Conservation (phyloP, 768 basidiomycete species). For the Suillus hirtellus region DNA sequence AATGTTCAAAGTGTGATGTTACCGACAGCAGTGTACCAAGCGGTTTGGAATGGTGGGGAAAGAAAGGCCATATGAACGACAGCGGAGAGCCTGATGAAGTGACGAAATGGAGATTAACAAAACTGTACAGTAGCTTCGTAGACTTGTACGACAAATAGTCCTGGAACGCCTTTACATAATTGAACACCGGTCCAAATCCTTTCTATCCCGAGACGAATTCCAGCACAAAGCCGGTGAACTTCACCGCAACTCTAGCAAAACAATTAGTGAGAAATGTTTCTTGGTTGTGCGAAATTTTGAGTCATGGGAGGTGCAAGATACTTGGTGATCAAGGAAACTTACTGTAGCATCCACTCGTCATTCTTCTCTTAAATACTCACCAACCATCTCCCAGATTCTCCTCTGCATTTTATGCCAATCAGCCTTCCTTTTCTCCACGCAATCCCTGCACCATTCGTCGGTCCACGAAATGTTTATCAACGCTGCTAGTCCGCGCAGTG, state of each 20-base stretch:
- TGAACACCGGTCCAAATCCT: background rate
- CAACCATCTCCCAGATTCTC: background rate
- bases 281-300: background rate
- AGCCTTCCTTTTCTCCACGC: constrained; percentile 12
- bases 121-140: no score
- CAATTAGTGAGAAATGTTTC: background rate
- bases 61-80: background rate
- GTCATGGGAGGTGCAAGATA: background rate
- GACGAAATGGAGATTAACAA: background rate
- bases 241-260: background rate
- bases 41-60: background rate
- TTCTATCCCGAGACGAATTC: background rate
- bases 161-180: background rate
- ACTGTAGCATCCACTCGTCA: background rate
- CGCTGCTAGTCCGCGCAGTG: constrained; percentile 34
- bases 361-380: background rate
- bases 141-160: background rate
- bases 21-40: no score
- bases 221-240: background rate
- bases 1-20: no score
- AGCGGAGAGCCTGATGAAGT: background rate
- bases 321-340: no score
- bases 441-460: constrained; percentile 33
- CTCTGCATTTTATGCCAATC: background rate
- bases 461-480: constrained; percentile 27